These are phyloP conservation scores for Chaetoceros muelleri DNA, from an alignment of 108 stramenopile genomes.

Conservation along the genomic window DNA sequence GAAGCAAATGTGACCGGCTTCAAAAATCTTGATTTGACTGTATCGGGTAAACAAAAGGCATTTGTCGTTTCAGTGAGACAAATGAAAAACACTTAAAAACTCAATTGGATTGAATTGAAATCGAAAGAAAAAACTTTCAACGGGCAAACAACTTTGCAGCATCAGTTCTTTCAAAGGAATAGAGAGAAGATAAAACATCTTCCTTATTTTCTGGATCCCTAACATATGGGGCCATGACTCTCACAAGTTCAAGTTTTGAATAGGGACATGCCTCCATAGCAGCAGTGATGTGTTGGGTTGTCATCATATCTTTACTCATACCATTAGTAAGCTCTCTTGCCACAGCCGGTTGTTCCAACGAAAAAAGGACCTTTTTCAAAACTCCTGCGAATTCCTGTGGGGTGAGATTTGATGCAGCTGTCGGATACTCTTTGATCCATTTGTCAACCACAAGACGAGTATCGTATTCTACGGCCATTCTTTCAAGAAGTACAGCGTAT, in stretches of 20 bases:
- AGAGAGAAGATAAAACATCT: conserved; percentile 2
- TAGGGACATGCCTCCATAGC: conserved; percentile 6
- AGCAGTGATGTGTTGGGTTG: conserved; percentile 5
- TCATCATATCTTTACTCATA: conserved; percentile 3
- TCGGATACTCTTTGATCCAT: conserved; percentile 11
- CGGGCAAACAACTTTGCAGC: neutral
- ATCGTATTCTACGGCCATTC: neutral
- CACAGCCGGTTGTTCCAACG: conserved; percentile 6
- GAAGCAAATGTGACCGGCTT: too few relatives aligned
- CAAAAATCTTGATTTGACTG: too few relatives aligned
- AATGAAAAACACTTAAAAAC: too few relatives aligned
- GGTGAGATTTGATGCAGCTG: conserved; percentile 1
- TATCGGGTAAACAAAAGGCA: too few relatives aligned
- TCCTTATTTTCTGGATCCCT: conserved; percentile 16
- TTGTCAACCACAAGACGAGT: conserved; percentile 1
- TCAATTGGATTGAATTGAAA: too few relatives aligned
- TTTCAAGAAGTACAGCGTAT: neutral
- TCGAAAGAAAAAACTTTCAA: too few relatives aligned
- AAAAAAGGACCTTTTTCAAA: conserved; percentile 5
- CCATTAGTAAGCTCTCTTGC: conserved; percentile 5
- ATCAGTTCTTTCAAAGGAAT: conserved; percentile 6
- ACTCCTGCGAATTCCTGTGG: conserved; percentile 2
- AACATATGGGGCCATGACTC: conserved; percentile 13
- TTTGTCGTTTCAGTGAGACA: too few relatives aligned
- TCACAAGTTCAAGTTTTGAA: conserved; percentile 6